Conservation (phyloP, 805 yeast species). For the Sungouiozyma ichnusensis region DNA sequence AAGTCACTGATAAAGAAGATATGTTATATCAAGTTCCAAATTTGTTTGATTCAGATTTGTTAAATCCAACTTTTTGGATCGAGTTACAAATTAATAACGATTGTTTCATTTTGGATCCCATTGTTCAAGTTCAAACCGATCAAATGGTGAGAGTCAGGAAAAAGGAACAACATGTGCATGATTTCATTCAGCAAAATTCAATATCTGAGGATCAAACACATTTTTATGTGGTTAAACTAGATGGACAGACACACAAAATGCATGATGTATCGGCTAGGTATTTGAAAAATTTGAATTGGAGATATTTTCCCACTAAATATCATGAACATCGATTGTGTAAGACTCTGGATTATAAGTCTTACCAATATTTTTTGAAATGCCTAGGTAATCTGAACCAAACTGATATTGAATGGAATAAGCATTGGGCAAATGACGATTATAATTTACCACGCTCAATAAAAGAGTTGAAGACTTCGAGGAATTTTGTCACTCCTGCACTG, state of each 20-base stretch:
- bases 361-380: conserved; percentile 2
- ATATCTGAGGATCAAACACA: conserved; percentile 9
- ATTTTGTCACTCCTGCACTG: conserved; percentile 9
- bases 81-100: conserved; percentile 9
- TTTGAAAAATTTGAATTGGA: conserved; percentile 10
- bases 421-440: conserved; percentile 8
- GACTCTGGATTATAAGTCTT: conserved; percentile 7
- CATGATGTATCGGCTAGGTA: conserved; percentile 19
- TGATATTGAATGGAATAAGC: conserved; percentile 6
- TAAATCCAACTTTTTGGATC: conserved; percentile 22
- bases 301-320: conserved; percentile 8
- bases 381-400: neutral
- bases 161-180: conserved; percentile 6
- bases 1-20: neutral
- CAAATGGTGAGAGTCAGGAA: conserved; percentile 9
- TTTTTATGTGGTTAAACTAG: conserved; percentile 11
- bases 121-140: conserved; percentile 11
- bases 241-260: conserved; percentile 5
- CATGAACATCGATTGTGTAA: conserved; percentile 3
- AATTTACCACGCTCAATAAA: conserved; percentile 8
- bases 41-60: conserved; percentile 18
- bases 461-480: conserved; percentile 11
- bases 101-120: conserved; percentile 18
- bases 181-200: conserved; percentile 6
- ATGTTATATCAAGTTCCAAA: conserved; percentile 11